These are phyloP conservation scores for Colletotrichum paranaense DNA, from an alignment of 2,329 filamentous ascomycete genomes.

Conservation along the genomic window DNA sequence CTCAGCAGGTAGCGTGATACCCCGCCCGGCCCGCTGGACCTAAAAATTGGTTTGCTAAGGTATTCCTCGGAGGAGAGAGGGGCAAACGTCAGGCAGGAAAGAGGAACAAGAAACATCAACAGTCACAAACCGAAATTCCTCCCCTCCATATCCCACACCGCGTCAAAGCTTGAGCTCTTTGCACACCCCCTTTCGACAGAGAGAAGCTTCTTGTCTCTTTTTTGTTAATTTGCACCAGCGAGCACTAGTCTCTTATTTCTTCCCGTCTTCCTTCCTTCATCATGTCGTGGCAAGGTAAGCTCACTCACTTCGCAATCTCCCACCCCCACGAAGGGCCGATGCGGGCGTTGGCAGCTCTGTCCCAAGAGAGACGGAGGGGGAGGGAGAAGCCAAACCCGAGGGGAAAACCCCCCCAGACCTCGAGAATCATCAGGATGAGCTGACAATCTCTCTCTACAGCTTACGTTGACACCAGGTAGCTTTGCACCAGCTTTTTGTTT, in stretches of 20 bases:
- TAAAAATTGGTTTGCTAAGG: constrained; percentile 23
- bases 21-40: constrained; percentile 34
- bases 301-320: constrained; percentile 11
- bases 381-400: constrained; percentile 16
- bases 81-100: constrained; percentile 32
- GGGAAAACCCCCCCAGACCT: constrained; percentile 28
- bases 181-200: constrained; percentile 22
- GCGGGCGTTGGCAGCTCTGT: constrained; percentile 11
- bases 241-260: constrained; percentile 30
- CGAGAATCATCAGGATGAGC: constrained; percentile 37
- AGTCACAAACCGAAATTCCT: constrained; percentile 27
- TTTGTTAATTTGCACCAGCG: constrained; percentile 32
- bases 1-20: constrained; percentile 24
- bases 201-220: constrained; percentile 31
- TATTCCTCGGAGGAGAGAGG: constrained; percentile 19
- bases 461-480: constrained; percentile 64
- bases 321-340: constrained; percentile 15
- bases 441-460: constrained; percentile 50
- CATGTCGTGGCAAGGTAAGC: constrained; percentile 82
- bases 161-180: constrained; percentile 32
- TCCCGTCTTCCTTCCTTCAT: constrained; percentile 43
- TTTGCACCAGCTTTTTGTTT: constrained; percentile 13
- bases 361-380: background rate
- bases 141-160: constrained; percentile 34
- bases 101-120: constrained; percentile 35